A percentile compares a stretch with the other conserved stretches of the same genome.
Evolutionary conservation across 2,329 filamentous ascomycete species (phyloP).

Genomic region (Exophiala sideris): DNA sequence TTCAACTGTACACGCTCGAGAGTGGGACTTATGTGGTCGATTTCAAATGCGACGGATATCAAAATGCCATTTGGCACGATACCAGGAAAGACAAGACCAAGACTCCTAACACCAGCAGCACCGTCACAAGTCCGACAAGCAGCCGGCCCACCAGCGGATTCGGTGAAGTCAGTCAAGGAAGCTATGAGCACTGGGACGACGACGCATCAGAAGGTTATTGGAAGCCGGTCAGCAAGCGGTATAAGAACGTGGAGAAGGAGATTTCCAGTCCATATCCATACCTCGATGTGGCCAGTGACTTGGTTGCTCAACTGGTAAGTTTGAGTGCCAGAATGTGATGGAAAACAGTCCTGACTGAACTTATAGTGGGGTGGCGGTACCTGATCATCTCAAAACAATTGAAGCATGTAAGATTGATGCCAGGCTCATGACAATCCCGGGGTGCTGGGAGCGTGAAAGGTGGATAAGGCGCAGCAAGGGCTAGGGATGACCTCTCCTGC

Average conservation of each 20-base stretch:
- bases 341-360: conserved; percentile 11
- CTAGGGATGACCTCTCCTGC: too few species aligned
- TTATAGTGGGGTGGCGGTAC: conserved; percentile 22
- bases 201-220: conserved; percentile 46
- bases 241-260: conserved; percentile 78
- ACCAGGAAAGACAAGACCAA: conserved; percentile 36
- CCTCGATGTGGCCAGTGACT: conserved; percentile 82
- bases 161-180: conserved; percentile 32
- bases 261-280: conserved; percentile 95
- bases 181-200: conserved; percentile 21
- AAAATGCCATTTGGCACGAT: conserved; percentile 64
- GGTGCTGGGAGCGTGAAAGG: too few species aligned
- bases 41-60: conserved; percentile 97
- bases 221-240: conserved; percentile 48
- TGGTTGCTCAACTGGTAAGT: conserved; percentile 83
- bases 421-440: too few species aligned
- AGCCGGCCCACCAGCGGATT: conserved; percentile 44
- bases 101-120: conserved; percentile 35
- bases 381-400: neutral
- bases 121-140: conserved; percentile 41
- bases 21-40: conserved; percentile 91
- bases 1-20: conserved; percentile 94
- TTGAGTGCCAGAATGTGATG: conserved; percentile 56
- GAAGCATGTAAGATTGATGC: too few species aligned
- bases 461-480: too few species aligned